Percentiles rank a stretch among this genome's conserved stretches.
Evolutionary conservation across 2,329 filamentous ascomycete species (phyloP).

Genomic region (Ilyonectria sp.): DNA sequence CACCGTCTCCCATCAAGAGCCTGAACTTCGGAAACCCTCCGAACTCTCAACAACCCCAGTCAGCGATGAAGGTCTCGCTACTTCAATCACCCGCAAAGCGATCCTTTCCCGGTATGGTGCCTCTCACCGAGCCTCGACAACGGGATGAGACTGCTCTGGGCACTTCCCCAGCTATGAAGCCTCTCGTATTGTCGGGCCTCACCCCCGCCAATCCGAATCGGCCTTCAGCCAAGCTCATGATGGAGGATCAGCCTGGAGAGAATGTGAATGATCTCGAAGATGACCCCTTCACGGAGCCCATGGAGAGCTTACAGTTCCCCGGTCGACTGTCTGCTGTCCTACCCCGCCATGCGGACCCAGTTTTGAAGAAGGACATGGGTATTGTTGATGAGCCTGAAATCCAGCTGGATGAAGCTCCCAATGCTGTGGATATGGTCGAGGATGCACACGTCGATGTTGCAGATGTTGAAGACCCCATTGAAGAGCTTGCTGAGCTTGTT

Average conservation of each 20-base stretch:
- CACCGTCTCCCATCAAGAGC: conserved; percentile 61
- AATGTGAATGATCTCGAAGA: conserved; percentile 45
- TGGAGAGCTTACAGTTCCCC: conserved; percentile 58
- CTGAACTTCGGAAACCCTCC: conserved; percentile 48
- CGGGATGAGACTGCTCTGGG: conserved; percentile 39
- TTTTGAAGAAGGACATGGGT: conserved; percentile 52
- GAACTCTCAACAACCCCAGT: conserved; percentile 51
- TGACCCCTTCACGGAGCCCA: conserved; percentile 53
- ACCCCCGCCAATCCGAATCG: conserved; percentile 43
- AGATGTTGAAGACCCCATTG: conserved; percentile 11
- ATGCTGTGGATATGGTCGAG: conserved; percentile 11
- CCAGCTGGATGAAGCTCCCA: conserved; percentile 17
- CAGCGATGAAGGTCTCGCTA: conserved; percentile 62
- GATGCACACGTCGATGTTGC: conserved; percentile 13
- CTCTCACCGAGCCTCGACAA: conserved; percentile 49
- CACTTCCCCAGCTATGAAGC: conserved; percentile 55
- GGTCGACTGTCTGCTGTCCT: conserved; percentile 63
- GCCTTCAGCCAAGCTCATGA: conserved; percentile 57
- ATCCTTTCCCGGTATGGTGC: conserved; percentile 53
- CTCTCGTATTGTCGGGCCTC: conserved; percentile 53
- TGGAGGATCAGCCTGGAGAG: conserved; percentile 50
- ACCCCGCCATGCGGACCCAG: conserved; percentile 60
- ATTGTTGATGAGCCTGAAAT: conserved; percentile 49
- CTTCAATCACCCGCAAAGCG: conserved; percentile 68
- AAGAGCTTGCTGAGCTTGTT: conserved; percentile 30